phyloP scores from a whole-genome alignment of 2,329 filamentous ascomycete genomes.

The Xylariaceae sp. region DNA sequence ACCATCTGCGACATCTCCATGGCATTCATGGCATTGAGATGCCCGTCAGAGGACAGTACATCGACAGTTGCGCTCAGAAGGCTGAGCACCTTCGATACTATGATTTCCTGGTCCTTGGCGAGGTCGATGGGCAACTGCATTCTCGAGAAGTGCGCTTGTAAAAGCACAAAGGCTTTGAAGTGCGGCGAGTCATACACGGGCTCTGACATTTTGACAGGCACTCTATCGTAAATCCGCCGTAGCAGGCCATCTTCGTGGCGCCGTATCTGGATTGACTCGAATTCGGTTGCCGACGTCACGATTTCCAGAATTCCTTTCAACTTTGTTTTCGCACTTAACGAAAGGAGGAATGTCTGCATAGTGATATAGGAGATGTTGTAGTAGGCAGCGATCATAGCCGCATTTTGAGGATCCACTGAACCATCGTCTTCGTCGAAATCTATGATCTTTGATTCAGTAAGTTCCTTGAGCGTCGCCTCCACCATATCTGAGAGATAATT shows the following conservation, averaged over 20 bases:
- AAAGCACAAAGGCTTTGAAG: slow-evolving; percentile 95
- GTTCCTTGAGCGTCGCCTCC: slow-evolving; percentile 84
- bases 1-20: slow-evolving; percentile 99
- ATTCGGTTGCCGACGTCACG: slow-evolving; percentile 93
- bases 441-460: slow-evolving; percentile 90
- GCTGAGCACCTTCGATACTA: slow-evolving; percentile 79
- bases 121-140: slow-evolving; percentile 96
- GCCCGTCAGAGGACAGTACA: slow-evolving; percentile 90
- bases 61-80: slow-evolving; percentile 90
- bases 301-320: slow-evolving; percentile 97
- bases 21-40: slow-evolving; percentile 94
- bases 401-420: slow-evolving; percentile 81
- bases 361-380: slow-evolving; percentile 99
- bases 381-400: slow-evolving; percentile 97
- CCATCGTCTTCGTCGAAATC: slow-evolving; percentile 95
- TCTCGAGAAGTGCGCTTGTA: slow-evolving; percentile 95
- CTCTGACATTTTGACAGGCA: slow-evolving; percentile 92
- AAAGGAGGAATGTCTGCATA: slow-evolving; percentile 97
- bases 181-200: slow-evolving; percentile 87
- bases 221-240: slow-evolving; percentile 86
- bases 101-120: slow-evolving; percentile 88
- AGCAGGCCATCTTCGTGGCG: slow-evolving; percentile 87
- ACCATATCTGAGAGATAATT: slow-evolving; percentile 92
- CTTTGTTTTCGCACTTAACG: slow-evolving; percentile 82
- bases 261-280: slow-evolving; percentile 90